Evolutionary conservation across 2,329 filamentous ascomycete species (phyloP), one percentile per base, ranked within the genome.

Genomic region (Fusarium sp.): DNA sequence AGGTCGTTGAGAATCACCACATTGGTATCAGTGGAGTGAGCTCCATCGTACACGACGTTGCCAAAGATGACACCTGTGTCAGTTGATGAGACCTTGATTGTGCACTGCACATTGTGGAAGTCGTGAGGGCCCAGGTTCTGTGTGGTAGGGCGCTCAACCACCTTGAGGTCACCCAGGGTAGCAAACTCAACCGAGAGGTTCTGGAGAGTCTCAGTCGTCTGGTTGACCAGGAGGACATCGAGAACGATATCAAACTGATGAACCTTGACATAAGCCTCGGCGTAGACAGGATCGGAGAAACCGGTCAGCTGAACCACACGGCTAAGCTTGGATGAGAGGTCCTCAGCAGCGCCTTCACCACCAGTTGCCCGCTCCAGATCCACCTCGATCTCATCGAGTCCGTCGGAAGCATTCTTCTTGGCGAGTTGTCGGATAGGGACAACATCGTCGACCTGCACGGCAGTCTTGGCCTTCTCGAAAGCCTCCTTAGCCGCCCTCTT

Each of bases 51-150:
- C 9, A 99, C 94, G 27, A 99, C 95, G 81, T 99, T 99, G 77
- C 97, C 97, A 80, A 99, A 99, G 78, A 99, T 99, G 76, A 99
- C 97, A 66, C 97, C 97, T 2, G 97, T 98, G 81, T 99, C 97
- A 5, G 97, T 99, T 8, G 95, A 98, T 4, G 95, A 98, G 24
- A 99, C 97, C 86, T 98, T 98, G 88, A 99, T 97, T 13, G 97
- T 99, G 81, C 95, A 96, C 84, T 99, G 97, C 35, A 99, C 95
- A 81, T 98, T 98, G 86, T 97, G 92, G 88, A 99, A 99, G 83
- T 98, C 97, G 81, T 98, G 95, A 1, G 95, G 95, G 2, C 93
- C 95, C 14, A 99, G 90, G 81, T 98, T 99, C 83, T 98, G 97
- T 6, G 97, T 98, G 4, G 95, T 97, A 48, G 97, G 97, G 73